Evolutionary conservation across 495 filamentous ascomycete species (phyloP).

Genomic region (Barbatosphaeria neglecta): DNA sequence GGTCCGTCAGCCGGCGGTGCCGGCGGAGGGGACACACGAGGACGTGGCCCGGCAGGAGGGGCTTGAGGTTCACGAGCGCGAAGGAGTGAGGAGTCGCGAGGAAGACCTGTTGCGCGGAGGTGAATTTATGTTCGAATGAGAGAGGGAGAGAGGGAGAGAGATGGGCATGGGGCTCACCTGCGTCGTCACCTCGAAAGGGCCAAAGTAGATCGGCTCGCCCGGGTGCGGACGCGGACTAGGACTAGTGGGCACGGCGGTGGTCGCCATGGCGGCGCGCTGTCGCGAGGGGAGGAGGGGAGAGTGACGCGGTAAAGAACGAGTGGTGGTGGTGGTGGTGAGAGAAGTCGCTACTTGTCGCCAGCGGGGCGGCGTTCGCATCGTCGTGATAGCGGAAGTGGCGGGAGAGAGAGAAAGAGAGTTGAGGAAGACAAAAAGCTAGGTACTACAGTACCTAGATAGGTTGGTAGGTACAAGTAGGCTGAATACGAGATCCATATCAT

Average conservation of each 20-base stretch:
- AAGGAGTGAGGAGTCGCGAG: constrained; percentile 65
- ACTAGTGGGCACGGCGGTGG: too few species aligned
- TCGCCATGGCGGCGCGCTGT: too few species aligned
- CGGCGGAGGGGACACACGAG: constrained; percentile 58
- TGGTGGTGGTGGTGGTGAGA: constrained; percentile 2
- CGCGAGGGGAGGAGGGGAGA: background rate
- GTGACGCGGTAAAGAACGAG: background rate
- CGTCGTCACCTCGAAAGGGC: constrained; percentile 50
- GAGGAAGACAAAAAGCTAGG: too few species aligned
- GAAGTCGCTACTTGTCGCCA: background rate
- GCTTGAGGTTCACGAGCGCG: constrained; percentile 88
- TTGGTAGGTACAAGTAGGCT: too few species aligned
- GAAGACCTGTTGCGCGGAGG: constrained; percentile 54
- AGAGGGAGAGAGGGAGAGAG: background rate
- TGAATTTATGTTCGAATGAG: background rate
- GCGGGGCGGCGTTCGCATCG: too few species aligned
- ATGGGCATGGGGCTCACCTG: constrained; percentile 29
- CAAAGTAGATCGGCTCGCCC: constrained; percentile 41
- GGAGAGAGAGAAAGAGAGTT: too few species aligned
- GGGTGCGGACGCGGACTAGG: background rate
- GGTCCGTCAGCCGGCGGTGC: constrained; percentile 63
- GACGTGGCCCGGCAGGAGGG: constrained; percentile 86
- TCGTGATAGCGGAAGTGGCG: too few species aligned
- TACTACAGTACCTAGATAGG: too few species aligned
- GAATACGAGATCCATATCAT: too few species aligned